Base-by-base conservation (phyloP, 2,329 filamentous ascomycete genomes). In the Cladorrhinum sp. region DNA sequence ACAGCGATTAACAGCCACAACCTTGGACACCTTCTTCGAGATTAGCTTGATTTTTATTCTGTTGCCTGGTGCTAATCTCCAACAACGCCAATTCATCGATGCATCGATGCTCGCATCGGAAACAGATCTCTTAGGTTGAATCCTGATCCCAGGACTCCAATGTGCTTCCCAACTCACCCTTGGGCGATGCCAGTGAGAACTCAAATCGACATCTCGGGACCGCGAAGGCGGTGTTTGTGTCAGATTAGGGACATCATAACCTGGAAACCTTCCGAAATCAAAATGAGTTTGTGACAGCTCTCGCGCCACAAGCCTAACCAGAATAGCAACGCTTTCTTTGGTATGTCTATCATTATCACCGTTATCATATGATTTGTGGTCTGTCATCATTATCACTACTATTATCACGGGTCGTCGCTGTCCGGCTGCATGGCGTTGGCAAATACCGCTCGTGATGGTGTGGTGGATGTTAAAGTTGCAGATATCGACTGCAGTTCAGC, bases 31-130 rank as follows among this genome's bases (percentile, higher is more conserved):
- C n/a, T n/a, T n/a, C n/a, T n/a, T n/a, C n/a, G n/a, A n/a, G n/a
- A n/a, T n/a, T n/a, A n/a, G n/a, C n/a, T n/a, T 27, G 41, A 10
- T 27, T 62, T 57, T 64, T 63, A 65, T 65, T 63, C 62, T 65
- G 64, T 57, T 65, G 64, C 64, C 64, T 65, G 60, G 56, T 60
- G 51, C 36, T 55, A 59, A 63, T 36, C 49, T 50, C 53, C 16
- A 45, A 22, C 23, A 50, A 18, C 38, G 24, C 10, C 48, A 36
- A 41, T 52, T 51, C 22, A 49, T 23, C 24, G 29, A 22, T 18
- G 49, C 45, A 41, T 55, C 41, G 5, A 36, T 16, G 49, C 49
- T 55, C 57, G 53, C 53, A 58, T 59, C 52, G 58, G 52, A 57
- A 62, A 54, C 52, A 38, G 62, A 63, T 65, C 63, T 65, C 22